phyloP scores from a whole-genome alignment of 78 protist genomes.

The Dictyostelium purpureum region DNA sequence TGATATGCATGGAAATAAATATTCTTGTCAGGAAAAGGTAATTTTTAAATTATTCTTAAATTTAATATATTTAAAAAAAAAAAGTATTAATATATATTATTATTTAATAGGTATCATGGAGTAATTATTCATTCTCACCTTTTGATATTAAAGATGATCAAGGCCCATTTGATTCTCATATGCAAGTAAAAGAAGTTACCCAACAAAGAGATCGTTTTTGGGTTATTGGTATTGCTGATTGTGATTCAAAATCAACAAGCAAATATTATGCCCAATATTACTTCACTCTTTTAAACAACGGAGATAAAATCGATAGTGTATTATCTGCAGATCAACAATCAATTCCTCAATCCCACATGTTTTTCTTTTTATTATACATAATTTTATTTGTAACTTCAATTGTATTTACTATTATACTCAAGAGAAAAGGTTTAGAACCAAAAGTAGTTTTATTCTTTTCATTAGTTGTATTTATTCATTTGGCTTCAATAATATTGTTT shows the following conservation, averaged over 20 bases:
- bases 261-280: neutral
- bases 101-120: neutral
- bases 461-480: neutral
- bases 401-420: neutral
- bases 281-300: slow-evolving; percentile 4
- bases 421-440: slow-evolving; percentile 10
- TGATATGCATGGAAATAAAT: slow-evolving; percentile 5
- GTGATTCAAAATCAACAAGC: neutral
- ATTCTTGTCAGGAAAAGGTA: slow-evolving; percentile 14
- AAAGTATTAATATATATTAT: neutral
- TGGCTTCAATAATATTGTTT: neutral
- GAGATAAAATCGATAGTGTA: slow-evolving; percentile 34
- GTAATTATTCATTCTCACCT: slow-evolving; percentile 5
- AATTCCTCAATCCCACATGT: slow-evolving; percentile 51
- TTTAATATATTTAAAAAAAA: no score
- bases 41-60: no score
- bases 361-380: neutral
- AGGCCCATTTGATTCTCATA: neutral
- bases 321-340: slow-evolving; percentile 60
- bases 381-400: neutral
- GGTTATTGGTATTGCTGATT: slow-evolving; percentile 45
- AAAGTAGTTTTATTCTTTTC: neutral
- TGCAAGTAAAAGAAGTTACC: slow-evolving; percentile 8
- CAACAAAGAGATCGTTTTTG: slow-evolving; percentile 60
- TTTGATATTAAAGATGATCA: neutral